phyloP scores from a whole-genome alignment of 2,329 filamentous ascomycete species.

The Shiraia bambusicola region DNA sequence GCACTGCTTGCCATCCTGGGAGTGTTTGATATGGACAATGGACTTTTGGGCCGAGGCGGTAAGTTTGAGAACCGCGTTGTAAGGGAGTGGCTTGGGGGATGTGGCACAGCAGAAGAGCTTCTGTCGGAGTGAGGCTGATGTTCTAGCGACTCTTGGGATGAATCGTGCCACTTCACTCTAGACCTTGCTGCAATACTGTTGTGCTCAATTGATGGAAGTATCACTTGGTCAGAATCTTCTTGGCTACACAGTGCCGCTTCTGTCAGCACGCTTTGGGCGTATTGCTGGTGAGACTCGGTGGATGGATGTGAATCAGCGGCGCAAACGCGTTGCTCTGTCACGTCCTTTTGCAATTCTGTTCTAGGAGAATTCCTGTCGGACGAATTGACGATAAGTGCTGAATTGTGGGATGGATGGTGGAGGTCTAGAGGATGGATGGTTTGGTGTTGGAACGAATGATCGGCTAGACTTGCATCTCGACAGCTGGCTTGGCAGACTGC shows the following conservation, averaged over 20 bases:
- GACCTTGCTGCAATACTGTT: neutral
- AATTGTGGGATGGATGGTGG: slow-evolving; percentile 8
- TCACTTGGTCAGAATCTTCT: slow-evolving; percentile 15
- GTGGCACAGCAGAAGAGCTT: slow-evolving; percentile 24
- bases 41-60: slow-evolving; percentile 23
- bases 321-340: slow-evolving; percentile 1
- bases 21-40: slow-evolving; percentile 11
- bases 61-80: slow-evolving; percentile 17
- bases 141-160: slow-evolving; percentile 34
- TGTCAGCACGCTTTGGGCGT: slow-evolving; percentile 27
- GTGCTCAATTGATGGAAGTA: slow-evolving; percentile 20
- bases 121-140: slow-evolving; percentile 2
- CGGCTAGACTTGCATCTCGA: slow-evolving; percentile 6
- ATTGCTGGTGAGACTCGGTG: slow-evolving; percentile 18
- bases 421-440: slow-evolving; percentile 15
- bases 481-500: slow-evolving; percentile 1
- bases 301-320: slow-evolving; percentile 1
- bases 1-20: slow-evolving; percentile 19
- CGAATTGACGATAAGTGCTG: neutral
- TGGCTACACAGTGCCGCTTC: slow-evolving; percentile 20
- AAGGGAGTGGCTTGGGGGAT: slow-evolving; percentile 27
- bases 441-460: slow-evolving; percentile 11
- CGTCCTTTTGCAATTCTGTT: neutral
- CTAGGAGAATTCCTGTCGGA: neutral
- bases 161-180: slow-evolving; percentile 32